phyloP scores from a whole-genome alignment of 78 protist genomes.

The Chrysochromulina parva region DNA sequence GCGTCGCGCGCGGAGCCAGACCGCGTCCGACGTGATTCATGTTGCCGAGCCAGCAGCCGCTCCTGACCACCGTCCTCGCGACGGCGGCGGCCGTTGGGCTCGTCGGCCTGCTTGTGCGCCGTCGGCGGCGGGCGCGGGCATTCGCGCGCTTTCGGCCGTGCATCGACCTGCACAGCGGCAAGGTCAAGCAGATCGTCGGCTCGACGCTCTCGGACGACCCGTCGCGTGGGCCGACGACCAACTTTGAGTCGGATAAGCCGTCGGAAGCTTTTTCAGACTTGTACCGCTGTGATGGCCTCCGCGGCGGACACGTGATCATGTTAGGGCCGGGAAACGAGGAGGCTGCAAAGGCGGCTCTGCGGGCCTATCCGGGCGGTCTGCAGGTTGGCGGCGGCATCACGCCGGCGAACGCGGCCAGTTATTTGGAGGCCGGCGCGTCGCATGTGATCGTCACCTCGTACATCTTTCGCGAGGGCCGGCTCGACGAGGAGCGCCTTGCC shows the following conservation, averaged over 20 bases:
- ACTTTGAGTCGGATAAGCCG: constrained; percentile 11
- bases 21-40: too few species aligned
- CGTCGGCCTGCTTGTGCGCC: too few species aligned
- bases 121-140: too few species aligned
- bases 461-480: constrained; percentile 49
- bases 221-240: not conserved
- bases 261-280: constrained; percentile 26
- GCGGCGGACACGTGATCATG: constrained; percentile 62
- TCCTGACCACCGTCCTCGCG: too few species aligned
- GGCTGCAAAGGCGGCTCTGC: constrained; percentile 43
- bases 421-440: constrained; percentile 57
- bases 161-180: constrained; percentile 50
- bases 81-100: too few species aligned
- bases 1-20: too few species aligned
- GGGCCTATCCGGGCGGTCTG: constrained; percentile 52
- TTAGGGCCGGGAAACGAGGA: constrained; percentile 67
- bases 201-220: constrained; percentile 38
- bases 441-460: constrained; percentile 71
- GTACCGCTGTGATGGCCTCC: not conserved
- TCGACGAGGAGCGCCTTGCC: constrained; percentile 10
- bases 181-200: constrained; percentile 58
- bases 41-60: too few species aligned
- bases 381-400: constrained; percentile 61
- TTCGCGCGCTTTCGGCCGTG: constrained; percentile 49
- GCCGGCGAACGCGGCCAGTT: constrained; percentile 33